A percentile compares a stretch with the other conserved stretches of the same genome.
These are phyloP conservation scores for Termitomyces sp. DNA, from an alignment of 768 basidiomycete genomes.

Conservation along the genomic window DNA sequence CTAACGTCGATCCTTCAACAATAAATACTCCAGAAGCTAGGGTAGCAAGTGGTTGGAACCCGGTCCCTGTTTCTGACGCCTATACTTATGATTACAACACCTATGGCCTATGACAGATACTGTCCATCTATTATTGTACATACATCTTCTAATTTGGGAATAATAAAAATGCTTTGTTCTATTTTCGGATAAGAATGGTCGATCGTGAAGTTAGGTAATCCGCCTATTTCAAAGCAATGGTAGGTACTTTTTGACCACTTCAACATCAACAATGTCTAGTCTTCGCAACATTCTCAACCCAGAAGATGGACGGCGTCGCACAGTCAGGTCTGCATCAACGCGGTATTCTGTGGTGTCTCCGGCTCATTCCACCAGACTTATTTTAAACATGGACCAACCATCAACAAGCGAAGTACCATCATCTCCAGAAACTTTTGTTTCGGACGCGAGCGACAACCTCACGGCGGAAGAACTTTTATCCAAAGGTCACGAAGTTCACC, in stretches of 20 bases:
- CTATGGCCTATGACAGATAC: conserved; percentile 10
- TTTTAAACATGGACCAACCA: conserved; percentile 21
- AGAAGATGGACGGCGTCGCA: conserved; percentile 30
- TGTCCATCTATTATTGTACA: neutral
- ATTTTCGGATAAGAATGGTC: conserved; percentile 9
- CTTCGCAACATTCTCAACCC: conserved; percentile 55
- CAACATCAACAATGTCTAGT: conserved; percentile 39
- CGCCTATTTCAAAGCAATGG: conserved; percentile 15
- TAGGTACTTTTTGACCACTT: conserved; percentile 18
- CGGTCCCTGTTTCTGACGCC: conserved; percentile 9
- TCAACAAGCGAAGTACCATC: conserved; percentile 27
- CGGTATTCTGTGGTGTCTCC: conserved; percentile 8
- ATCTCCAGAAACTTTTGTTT: conserved; percentile 18
- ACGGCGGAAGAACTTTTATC: conserved; percentile 21
- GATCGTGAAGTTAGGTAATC: conserved; percentile 19
- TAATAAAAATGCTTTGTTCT: conserved; percentile 7
- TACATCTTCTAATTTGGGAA: conserved; percentile 7
- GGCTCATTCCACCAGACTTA: conserved; percentile 17
- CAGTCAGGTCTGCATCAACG: conserved; percentile 33
- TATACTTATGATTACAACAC: conserved; percentile 15
- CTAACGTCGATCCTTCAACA: neutral
- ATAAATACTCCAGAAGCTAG: neutral
- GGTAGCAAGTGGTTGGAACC: conserved; percentile 7
- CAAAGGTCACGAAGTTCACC: conserved; percentile 51
- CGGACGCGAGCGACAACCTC: conserved; percentile 24